Evolutionary conservation across 306 rosid genomes (phyloP).

Genomic region (Glycine tomentella): DNA sequence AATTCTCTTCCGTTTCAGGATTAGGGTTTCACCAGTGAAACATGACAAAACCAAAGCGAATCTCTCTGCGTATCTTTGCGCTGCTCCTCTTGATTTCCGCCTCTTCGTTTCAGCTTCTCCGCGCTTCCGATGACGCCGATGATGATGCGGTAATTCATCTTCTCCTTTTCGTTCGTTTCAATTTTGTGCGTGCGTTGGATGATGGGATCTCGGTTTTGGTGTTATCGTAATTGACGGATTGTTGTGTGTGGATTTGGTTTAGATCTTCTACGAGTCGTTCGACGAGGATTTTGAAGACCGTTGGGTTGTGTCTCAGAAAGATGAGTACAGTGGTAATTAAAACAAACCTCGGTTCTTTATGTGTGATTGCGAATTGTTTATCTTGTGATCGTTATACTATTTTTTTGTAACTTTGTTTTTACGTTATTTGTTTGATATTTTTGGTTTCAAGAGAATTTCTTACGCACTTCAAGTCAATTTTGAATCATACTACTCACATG

Average conservation of each 20-base stretch:
- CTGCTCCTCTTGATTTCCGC: conserved; percentile 49
- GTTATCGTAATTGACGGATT: not conserved
- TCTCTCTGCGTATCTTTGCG: conserved; percentile 46
- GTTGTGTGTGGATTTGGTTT: not conserved
- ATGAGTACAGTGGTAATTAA: conserved; percentile 66
- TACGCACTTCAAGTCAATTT: not conserved
- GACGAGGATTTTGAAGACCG: conserved; percentile 79
- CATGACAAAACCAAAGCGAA: conserved; percentile 48
- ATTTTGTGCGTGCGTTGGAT: not conserved
- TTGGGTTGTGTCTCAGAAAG: conserved; percentile 79
- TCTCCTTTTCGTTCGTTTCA: not conserved
- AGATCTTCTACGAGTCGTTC: conserved; percentile 93
- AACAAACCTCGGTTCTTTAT: not conserved
- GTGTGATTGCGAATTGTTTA: not conserved
- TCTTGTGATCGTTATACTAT: not conserved
- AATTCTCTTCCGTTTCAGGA: not conserved
- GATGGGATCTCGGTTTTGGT: conserved; percentile 23
- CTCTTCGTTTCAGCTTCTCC: conserved; percentile 58
- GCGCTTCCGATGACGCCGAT: conserved; percentile 63
- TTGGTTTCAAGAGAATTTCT: not conserved
- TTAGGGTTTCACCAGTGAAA: conserved; percentile 40
- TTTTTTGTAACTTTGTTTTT: not conserved
- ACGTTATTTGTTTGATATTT: not conserved
- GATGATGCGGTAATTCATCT: conserved; percentile 18
- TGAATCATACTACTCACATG: not conserved